Conservation (phyloP, 208 protist genomes). For the Trypanosomatidae sp. region DNA sequence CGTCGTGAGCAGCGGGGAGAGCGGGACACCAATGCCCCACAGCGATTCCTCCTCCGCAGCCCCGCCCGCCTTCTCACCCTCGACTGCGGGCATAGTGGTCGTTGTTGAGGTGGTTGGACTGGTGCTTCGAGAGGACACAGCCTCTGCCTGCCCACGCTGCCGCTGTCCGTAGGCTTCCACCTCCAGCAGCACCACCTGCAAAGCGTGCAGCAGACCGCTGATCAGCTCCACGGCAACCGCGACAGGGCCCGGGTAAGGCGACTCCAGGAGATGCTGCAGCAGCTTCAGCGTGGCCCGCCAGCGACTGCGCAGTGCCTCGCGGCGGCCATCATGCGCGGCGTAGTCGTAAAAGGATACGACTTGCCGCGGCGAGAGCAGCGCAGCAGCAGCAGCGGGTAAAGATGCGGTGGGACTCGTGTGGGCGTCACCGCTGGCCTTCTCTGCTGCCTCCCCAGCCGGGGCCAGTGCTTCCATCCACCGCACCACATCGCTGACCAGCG, state of each 20-base stretch:
- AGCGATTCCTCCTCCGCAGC: background rate
- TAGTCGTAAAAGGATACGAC: no score
- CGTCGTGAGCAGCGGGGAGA: slow-evolving; percentile 29
- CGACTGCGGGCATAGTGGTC: no score
- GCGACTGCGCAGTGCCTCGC: slow-evolving; percentile 40
- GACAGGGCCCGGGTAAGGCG: slow-evolving; percentile 42
- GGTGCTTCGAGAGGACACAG: no score
- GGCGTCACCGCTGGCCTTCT: background rate
- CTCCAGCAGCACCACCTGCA: slow-evolving; percentile 29
- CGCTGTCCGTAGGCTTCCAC: slow-evolving; percentile 2
- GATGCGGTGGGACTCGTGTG: background rate
- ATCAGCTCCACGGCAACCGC: slow-evolving; percentile 55
- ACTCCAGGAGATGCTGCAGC: slow-evolving; percentile 46
- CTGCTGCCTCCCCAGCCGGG: background rate
- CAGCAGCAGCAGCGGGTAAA: slow-evolving; percentile 5
- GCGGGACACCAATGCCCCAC: slow-evolving; percentile 21
- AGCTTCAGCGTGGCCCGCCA: slow-evolving; percentile 42
- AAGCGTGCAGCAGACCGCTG: slow-evolving; percentile 34
- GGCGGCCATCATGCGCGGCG: no score
- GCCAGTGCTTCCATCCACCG: slow-evolving; percentile 40
- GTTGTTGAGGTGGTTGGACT: background rate
- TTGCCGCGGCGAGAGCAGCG: slow-evolving; percentile 42
- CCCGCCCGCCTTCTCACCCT: no score
- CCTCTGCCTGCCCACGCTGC: no score
- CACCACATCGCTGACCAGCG: slow-evolving; percentile 26